A percentile compares a stretch with the other conserved stretches of the same genome.
Conservation (phyloP, 108 stramenopile genomes). For the Bacterosira constricta region DNA sequence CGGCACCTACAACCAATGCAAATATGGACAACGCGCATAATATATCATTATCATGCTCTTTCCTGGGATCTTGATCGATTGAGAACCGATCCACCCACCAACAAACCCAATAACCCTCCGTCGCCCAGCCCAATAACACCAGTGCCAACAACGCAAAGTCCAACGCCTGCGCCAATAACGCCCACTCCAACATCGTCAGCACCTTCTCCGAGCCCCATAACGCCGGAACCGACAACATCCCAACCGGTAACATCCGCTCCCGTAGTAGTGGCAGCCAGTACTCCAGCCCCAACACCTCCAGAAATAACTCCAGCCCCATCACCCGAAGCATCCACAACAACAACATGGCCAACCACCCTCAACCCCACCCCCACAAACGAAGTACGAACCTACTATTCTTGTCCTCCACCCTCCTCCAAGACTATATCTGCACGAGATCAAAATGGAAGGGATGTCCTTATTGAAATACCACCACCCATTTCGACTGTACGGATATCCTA, state of each 20-base stretch:
- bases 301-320: background rate
- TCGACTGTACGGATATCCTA: constrained; percentile 4
- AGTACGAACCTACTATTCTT: constrained; percentile 19
- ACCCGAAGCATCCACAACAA: background rate
- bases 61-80: background rate
- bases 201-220: background rate
- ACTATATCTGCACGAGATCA: background rate
- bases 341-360: background rate
- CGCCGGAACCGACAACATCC: background rate
- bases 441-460: background rate
- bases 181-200: background rate
- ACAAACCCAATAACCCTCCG: background rate
- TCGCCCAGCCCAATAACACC: background rate
- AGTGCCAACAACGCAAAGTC: background rate
- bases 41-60: too few relatives aligned
- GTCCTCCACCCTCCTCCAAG: constrained; percentile 11
- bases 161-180: background rate
- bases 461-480: constrained; percentile 10
- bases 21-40: too few relatives aligned
- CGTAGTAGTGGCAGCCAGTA: background rate
- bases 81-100: background rate
- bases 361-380: background rate
- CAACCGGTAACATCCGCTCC: background rate
- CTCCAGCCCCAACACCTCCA: background rate
- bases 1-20: too few relatives aligned